Base-by-base conservation (phyloP, 768 basidiomycete species). In the Tricholoma sp. region DNA sequence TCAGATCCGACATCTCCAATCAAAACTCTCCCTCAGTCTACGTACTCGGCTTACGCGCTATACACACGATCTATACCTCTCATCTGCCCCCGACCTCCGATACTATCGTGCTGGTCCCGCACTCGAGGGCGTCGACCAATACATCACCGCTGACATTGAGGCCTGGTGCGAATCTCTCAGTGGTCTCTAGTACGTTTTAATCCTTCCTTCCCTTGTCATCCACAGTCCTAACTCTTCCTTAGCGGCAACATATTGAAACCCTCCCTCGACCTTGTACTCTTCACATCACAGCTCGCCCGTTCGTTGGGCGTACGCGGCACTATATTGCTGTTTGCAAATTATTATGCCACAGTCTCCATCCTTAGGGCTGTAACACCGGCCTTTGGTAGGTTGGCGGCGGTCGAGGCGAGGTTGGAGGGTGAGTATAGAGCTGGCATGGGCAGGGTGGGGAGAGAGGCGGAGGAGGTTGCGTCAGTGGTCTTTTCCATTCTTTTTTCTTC, bases 211-310 rank as follows among this genome's bases (percentile, higher is more conserved):
- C 11, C n/a, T 16, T 2, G 12, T 6, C 14, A 21, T 53, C 22
- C 8, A n/a, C n/a, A 8, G 5, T 34, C 21, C 39, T 24, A 27
- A 51, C 18, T 37, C 11, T 55, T 31, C 51, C 45, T 19, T 61
- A 95, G 94, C 66, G 94, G 95, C 5, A 98, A 98, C 69, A 67
- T 97, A 34, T 83, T 95, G 59, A 98, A 98, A 67, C 95, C 96
- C 0, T 83, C 89, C 0, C 83, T 98, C 16, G 95, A 98, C 69
- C 76, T 97, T 43, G 71, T 94, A 22, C 84, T 98, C 49, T 98
- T 98, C 75, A 96, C 94, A 0, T 86, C 87, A 7, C 95, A 98
- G 65, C 83, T 98, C 10, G 87, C 92, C 0, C 83, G 86, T 14
- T 90, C 91, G 0, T 83, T 98, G 16, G 95, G 95, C 10, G 75